Base-by-base conservation (phyloP, 768 basidiomycete genomes). In the Crassisporium funariophilum region DNA sequence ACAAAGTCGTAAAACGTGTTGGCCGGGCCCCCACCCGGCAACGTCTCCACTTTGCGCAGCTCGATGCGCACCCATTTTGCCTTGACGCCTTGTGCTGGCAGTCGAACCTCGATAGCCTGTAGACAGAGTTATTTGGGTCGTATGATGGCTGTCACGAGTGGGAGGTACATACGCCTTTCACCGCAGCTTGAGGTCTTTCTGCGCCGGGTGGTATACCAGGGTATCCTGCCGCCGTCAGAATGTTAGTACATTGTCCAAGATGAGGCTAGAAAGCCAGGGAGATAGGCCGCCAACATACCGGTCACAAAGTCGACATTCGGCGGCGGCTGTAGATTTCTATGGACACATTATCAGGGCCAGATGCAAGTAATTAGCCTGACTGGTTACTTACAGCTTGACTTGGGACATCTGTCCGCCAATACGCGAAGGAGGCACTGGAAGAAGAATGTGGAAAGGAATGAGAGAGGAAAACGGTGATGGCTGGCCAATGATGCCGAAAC, bases 61-160 rank as follows among this genome's bases (percentile, higher is more conserved):
- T 95, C 93, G 50, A 97, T 83, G 53, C 86, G 82, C 19, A 98
- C 86, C 86, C 90, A 95, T 67, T 92, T 91, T 20, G 90, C 90
- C 71, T 92, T 94, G 61, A 91, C 79, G 12, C 88, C 86, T 51
- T 82, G 77, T 2, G 74, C 71, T 21, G 83, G 85, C 4, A 84
- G 75, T 13, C 94, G 84, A 10, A 98, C 79, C 65, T 98, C 94
- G 41, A 98, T 79, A 15, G 90, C 85, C 91, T 93, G 53, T 12
- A 29, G 4, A 19, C 45, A 20, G 1, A 23, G 35, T 31, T 24
- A 29, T 21, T 22, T 49, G 20, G 45, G 44, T 36, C 22, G 9
- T 23, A 36, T 25, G 15, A 16, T 5, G 24, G 15, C 21, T 34
- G 21, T 19, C 20, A 15, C 48, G 29, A 33, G 29, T 46, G 34